phyloP scores from a whole-genome alignment of 495 filamentous ascomycete genomes.

The Podospora anserina region DNA sequence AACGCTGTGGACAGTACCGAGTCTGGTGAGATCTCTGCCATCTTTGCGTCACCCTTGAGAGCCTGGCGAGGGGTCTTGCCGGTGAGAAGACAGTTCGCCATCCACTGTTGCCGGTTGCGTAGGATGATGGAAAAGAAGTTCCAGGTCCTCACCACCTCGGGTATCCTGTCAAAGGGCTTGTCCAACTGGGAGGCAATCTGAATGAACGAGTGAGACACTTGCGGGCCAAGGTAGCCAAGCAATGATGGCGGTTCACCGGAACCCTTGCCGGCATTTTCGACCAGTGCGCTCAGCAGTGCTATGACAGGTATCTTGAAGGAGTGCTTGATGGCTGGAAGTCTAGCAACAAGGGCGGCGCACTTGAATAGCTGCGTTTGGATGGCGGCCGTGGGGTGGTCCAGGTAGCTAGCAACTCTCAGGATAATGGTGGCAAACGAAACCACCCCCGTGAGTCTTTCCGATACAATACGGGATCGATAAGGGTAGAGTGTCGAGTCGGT shows the following conservation, averaged over 20 bases:
- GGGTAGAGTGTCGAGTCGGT: slow-evolving; percentile 63
- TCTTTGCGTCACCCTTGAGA: slow-evolving; percentile 53
- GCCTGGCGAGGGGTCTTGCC: slow-evolving; percentile 76
- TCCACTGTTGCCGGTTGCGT: slow-evolving; percentile 89
- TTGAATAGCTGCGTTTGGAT: slow-evolving; percentile 81
- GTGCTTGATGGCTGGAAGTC: slow-evolving; percentile 71
- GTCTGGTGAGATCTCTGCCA: slow-evolving; percentile 46
- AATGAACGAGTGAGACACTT: slow-evolving; percentile 78
- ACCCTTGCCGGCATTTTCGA: slow-evolving; percentile 61
- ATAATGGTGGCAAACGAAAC: slow-evolving; percentile 66
- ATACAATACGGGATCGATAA: slow-evolving; percentile 53
- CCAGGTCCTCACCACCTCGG: slow-evolving; percentile 70
- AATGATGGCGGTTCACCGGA: slow-evolving; percentile 79
- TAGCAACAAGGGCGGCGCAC: slow-evolving; percentile 66
- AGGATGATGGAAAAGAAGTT: slow-evolving; percentile 81
- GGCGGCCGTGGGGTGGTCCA: slow-evolving; percentile 56
- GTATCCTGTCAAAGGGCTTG: slow-evolving; percentile 61
- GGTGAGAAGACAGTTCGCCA: slow-evolving; percentile 87
- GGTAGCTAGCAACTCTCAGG: slow-evolving; percentile 63
- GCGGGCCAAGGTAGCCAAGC: slow-evolving; percentile 78
- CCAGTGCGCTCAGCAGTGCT: slow-evolving; percentile 67
- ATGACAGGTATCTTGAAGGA: slow-evolving; percentile 62
- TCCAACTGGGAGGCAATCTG: slow-evolving; percentile 74
- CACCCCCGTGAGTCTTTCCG: slow-evolving; percentile 59
- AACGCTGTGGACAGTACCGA: slow-evolving; percentile 75